Evolutionary conservation across 345 rosid genomes (phyloP), one percentile per base, ranked within the genome.

Genomic region (Hirschfeldia incana): DNA sequence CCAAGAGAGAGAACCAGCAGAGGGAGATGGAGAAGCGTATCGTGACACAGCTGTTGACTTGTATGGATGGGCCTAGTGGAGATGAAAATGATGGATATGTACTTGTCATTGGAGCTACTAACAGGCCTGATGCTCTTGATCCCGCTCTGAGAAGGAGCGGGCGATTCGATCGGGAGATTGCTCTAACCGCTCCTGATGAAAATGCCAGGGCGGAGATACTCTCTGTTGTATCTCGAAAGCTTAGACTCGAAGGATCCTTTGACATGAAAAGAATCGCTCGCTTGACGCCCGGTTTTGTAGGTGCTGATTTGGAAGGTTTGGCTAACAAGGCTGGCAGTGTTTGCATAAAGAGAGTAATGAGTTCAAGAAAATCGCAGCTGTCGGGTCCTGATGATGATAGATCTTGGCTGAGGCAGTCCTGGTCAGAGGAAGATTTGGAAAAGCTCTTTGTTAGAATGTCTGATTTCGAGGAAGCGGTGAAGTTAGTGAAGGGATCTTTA

Each of bases 41-140:
- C 71, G 99, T 95, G 32, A 93, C 99, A 1, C 94, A 93, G 65
- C 76, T 95, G 74, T 86, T 93, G 94, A 89, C 94, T 74, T 90
- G 99, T 82, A 93, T 95, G 99, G 98, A 95, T 81, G 90, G 89
- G 34, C 87, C 88, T 73, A 86, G 6, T 44, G 53, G 53, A 44
- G 81, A 77, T 79, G 81, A 8, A 77, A 76, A 85, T 42, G 86
- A 21, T 21, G 21, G 93, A 2, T 83, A 82, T 84, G 98, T 95
- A 83, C 92, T 95, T 46, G 97, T 95, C 49, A 91, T 95, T 82
- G 98, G 94, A 33, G 97, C 99, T 76, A 95, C 99, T 42, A 95
- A 93, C 78, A 89, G 96, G 76, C 97, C 98, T 16, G 96, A 95
- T 87, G 91, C 91, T 60, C 86, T 95, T 82, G 98, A 95, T 83